These are phyloP conservation scores for Botryotinia narcissicola DNA, from an alignment of 2,329 filamentous ascomycete species.

Conservation along the genomic window DNA sequence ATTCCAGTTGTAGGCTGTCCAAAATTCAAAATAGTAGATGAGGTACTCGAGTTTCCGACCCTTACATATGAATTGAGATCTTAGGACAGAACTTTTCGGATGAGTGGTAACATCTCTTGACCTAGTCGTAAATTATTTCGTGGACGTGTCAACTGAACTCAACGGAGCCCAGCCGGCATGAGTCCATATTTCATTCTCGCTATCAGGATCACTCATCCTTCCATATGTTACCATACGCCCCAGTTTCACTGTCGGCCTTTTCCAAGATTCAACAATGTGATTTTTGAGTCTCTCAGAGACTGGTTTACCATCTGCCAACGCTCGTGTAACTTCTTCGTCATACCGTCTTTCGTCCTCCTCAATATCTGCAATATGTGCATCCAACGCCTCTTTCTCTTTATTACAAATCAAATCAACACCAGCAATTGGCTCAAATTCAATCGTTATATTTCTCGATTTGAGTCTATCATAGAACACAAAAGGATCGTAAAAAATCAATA, in stretches of 20 bases:
- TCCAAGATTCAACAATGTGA: not conserved
- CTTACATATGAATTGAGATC: not conserved
- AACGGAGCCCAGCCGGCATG: not conserved
- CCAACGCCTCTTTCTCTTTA: not conserved
- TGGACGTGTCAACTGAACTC: not conserved
- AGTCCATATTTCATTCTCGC: not conserved
- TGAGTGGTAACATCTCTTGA: not conserved
- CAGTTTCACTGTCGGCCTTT: not conserved
- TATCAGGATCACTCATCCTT: not conserved
- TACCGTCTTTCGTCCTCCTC: not conserved
- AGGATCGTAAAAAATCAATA: not conserved
- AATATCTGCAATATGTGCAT: not conserved
- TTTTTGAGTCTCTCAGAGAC: not conserved
- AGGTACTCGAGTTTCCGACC: not conserved
- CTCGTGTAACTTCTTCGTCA: not conserved
- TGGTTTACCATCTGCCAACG: not conserved
- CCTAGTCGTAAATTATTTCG: not conserved
- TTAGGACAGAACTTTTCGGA: not conserved
- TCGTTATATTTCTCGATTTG: not conserved
- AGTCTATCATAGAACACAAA: not conserved
- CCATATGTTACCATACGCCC: not conserved
- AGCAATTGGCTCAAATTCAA: not conserved
- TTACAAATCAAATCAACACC: not conserved
- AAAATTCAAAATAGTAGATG: not conserved
- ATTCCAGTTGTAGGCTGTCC: not conserved